Percentiles rank a stretch among this genome's conserved stretches.
phyloP scores from a whole-genome alignment of 2,329 filamentous ascomycete genomes.

The Botrytis medusae region DNA sequence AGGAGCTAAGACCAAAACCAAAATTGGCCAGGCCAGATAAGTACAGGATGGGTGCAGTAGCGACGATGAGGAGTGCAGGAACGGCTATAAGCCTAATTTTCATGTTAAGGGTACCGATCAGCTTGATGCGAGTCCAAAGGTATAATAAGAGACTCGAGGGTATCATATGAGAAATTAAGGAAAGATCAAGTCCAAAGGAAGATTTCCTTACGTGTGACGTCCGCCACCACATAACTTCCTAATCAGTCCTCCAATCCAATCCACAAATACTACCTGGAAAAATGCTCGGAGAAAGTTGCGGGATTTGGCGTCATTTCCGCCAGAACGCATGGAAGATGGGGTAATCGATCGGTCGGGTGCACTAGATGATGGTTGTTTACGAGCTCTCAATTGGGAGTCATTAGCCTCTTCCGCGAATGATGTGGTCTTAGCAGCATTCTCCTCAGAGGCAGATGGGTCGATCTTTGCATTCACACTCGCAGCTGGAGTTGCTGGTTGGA shows the following conservation, averaged over 20 bases:
- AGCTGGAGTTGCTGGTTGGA: conserved; percentile 32
- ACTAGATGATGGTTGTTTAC: conserved; percentile 28
- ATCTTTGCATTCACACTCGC: conserved; percentile 21
- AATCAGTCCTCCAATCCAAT: conserved; percentile 41
- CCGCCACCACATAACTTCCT: conserved; percentile 35
- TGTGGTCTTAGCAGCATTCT: conserved; percentile 29
- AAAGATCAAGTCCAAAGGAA: conserved; percentile 17
- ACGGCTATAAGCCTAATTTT: conserved; percentile 33
- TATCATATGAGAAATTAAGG: conserved; percentile 15
- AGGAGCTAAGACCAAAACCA: conserved; percentile 9
- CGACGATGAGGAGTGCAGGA: conserved; percentile 30
- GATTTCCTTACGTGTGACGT: conserved; percentile 35
- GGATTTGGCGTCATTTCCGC: conserved; percentile 31
- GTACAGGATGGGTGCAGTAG: conserved; percentile 34
- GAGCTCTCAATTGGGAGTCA: conserved; percentile 29
- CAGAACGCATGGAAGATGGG: conserved; percentile 36
- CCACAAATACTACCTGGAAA: conserved; percentile 40
- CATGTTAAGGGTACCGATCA: conserved; percentile 21
- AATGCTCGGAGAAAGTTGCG: conserved; percentile 38
- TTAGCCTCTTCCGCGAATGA: conserved; percentile 29
- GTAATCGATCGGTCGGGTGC: conserved; percentile 34
- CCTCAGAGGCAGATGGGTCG: conserved; percentile 21
- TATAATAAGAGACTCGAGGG: conserved; percentile 8
- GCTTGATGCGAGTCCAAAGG: conserved; percentile 15
- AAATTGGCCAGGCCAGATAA: conserved; percentile 23